Percentiles rank a stretch among this genome's conserved stretches.
Evolutionary conservation across 768 basidiomycete species (phyloP).

Genomic region (Termitomyces sp.): DNA sequence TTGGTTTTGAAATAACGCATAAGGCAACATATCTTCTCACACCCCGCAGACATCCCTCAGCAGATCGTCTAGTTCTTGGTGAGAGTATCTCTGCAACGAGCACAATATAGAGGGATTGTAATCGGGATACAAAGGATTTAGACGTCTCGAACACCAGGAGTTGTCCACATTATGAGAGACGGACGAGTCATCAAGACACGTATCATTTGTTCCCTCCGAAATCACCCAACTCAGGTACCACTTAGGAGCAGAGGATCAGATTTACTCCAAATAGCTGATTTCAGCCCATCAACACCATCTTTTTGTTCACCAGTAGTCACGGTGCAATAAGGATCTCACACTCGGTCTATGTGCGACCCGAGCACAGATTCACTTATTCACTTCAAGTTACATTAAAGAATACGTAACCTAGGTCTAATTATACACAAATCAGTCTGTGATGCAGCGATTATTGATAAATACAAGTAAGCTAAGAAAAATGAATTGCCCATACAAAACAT

Average conservation of each 20-base stretch:
- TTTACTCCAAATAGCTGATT: background rate
- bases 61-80: too few relatives aligned
- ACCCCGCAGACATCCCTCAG: too few relatives aligned
- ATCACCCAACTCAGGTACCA: background rate
- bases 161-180: background rate
- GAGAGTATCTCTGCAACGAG: too few relatives aligned
- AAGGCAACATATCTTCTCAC: background rate
- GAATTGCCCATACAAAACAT: background rate
- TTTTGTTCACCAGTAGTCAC: too few relatives aligned
- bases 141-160: background rate
- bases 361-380: too few relatives aligned
- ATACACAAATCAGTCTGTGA: background rate
- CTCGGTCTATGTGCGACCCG: too few relatives aligned
- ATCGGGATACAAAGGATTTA: background rate
- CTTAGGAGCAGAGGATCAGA: background rate
- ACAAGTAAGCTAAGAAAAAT: background rate
- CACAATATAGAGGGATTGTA: background rate
- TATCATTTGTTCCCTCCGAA: background rate
- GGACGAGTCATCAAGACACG: background rate
- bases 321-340: too few relatives aligned
- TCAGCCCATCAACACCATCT: background rate
- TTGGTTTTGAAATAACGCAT: background rate
- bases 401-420: background rate
- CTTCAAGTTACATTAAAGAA: background rate
- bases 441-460: background rate